A percentile compares a stretch with the other conserved stretches of the same genome.
Evolutionary conservation across 768 basidiomycete species (phyloP).

Genomic region (Serpula lacrymans): DNA sequence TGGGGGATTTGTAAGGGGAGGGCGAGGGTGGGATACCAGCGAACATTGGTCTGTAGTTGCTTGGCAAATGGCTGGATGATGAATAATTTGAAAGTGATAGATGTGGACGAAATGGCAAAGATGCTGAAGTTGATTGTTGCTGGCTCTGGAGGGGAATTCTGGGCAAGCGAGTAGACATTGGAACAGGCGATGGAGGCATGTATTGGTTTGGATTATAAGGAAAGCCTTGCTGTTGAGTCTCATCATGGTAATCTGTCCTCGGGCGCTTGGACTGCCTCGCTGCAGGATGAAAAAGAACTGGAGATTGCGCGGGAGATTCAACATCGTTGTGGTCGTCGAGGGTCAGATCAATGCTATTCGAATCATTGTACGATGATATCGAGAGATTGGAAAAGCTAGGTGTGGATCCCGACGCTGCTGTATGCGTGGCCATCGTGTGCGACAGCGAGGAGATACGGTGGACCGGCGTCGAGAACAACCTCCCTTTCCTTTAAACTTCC

Average conservation of each 20-base stretch:
- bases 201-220: slow-evolving; percentile 14
- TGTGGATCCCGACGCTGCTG: slow-evolving; percentile 26
- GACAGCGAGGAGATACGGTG: slow-evolving; percentile 11
- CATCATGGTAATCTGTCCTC: slow-evolving; percentile 32
- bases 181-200: slow-evolving; percentile 20
- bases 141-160: slow-evolving; percentile 17
- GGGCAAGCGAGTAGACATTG: slow-evolving; percentile 23
- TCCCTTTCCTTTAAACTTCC: too few relatives aligned
- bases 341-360: slow-evolving; percentile 68
- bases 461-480: too few relatives aligned
- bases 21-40: slow-evolving; percentile 41
- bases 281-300: slow-evolving; percentile 17
- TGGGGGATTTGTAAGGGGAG: slow-evolving; percentile 22
- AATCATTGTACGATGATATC: slow-evolving; percentile 37
- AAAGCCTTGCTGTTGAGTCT: slow-evolving; percentile 9
- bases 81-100: slow-evolving; percentile 8
- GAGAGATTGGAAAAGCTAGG: slow-evolving; percentile 33
- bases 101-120: slow-evolving; percentile 15
- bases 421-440: slow-evolving; percentile 29
- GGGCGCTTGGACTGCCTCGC: slow-evolving; percentile 38
- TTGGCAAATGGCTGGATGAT: slow-evolving; percentile 11
- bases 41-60: slow-evolving; percentile 50
- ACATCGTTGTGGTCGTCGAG: slow-evolving; percentile 64
- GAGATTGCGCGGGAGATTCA: too few relatives aligned
- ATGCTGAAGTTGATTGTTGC: slow-evolving; percentile 10